A percentile compares a stretch with the other conserved stretches of the same genome.
Evolutionary conservation across 2,329 filamentous ascomycete genomes (phyloP).

Genomic region (Parastagonospora nodorum): DNA sequence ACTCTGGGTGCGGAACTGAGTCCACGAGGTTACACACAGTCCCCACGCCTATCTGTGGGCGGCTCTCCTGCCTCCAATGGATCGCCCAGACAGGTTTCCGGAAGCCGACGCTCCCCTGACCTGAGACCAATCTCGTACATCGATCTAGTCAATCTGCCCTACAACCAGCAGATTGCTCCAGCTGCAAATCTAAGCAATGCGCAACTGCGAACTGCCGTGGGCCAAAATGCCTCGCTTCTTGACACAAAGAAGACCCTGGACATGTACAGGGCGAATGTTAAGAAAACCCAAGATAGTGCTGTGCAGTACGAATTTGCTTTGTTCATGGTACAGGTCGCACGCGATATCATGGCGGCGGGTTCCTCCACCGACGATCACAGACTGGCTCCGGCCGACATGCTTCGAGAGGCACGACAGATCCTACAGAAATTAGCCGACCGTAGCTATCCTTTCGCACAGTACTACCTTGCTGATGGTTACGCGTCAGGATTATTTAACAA

Average conservation of each 20-base stretch:
- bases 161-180: conserved; percentile 77
- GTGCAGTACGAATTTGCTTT: conserved; percentile 97
- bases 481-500: conserved; percentile 95
- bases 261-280: conserved; percentile 96
- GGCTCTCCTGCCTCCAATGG: conserved; percentile 44
- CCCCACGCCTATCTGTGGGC: conserved; percentile 57
- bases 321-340: conserved; percentile 87
- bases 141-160: conserved; percentile 69
- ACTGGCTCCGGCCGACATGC: conserved; percentile 63
- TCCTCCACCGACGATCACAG: conserved; percentile 47
- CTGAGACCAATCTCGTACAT: conserved; percentile 64
- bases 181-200: conserved; percentile 75
- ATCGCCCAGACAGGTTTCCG: conserved; percentile 56
- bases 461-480: conserved; percentile 94
- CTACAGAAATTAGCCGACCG: conserved; percentile 83
- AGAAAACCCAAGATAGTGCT: conserved; percentile 89
- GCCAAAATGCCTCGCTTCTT: conserved; percentile 87
- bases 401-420: conserved; percentile 87
- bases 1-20: conserved; percentile 74
- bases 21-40: conserved; percentile 64
- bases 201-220: conserved; percentile 76
- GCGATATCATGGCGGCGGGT: conserved; percentile 62
- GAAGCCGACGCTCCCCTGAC: conserved; percentile 62
- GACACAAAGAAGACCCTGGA: conserved; percentile 93
- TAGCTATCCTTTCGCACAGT: conserved; percentile 95